Conservation (phyloP, 805 yeast genomes). For the Saccharomycopsis sp. region DNA sequence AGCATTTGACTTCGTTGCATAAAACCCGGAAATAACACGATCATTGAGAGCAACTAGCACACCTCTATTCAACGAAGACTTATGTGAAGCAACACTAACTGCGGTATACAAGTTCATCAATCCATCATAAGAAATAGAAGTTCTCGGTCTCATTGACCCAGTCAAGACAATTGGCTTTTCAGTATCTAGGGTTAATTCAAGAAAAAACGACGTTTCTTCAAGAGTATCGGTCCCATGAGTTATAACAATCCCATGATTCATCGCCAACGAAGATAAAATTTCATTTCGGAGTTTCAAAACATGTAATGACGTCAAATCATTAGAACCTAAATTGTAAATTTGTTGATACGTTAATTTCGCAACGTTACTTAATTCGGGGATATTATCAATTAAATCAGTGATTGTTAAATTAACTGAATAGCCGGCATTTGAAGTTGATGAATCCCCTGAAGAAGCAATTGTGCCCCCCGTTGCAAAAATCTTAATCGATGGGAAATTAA, state of each 20-base stretch:
- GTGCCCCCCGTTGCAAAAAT: slow-evolving; percentile 22
- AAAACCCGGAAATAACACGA: slow-evolving; percentile 61
- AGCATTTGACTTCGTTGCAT: slow-evolving; percentile 64
- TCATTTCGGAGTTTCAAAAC: slow-evolving; percentile 17
- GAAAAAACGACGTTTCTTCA: slow-evolving; percentile 45
- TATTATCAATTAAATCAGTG: slow-evolving; percentile 16
- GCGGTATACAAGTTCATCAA: slow-evolving; percentile 70
- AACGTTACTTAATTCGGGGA: slow-evolving; percentile 17
- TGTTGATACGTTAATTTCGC: slow-evolving; percentile 20
- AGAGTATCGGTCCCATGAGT: slow-evolving; percentile 44
- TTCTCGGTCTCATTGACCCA: slow-evolving; percentile 71
- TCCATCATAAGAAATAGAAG: slow-evolving; percentile 65
- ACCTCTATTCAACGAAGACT: slow-evolving; percentile 48
- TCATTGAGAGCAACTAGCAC: slow-evolving; percentile 61
- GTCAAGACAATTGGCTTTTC: slow-evolving; percentile 58
- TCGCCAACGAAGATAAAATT: slow-evolving; percentile 6
- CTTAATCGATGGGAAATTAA: slow-evolving; percentile 15
- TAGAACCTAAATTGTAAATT: slow-evolving; percentile 20
- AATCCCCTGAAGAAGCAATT: slow-evolving; percentile 19
- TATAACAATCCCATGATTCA: slow-evolving; percentile 39
- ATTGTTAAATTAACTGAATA: slow-evolving; percentile 20
- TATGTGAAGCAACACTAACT: slow-evolving; percentile 51
- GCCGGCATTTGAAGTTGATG: slow-evolving; percentile 19
- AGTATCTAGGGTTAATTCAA: slow-evolving; percentile 34
- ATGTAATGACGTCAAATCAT: slow-evolving; percentile 19